A percentile compares a stretch with the other conserved stretches of the same genome.
phyloP scores from a whole-genome alignment of 2,329 filamentous ascomycete genomes.

The Grosmannia penicillata region DNA sequence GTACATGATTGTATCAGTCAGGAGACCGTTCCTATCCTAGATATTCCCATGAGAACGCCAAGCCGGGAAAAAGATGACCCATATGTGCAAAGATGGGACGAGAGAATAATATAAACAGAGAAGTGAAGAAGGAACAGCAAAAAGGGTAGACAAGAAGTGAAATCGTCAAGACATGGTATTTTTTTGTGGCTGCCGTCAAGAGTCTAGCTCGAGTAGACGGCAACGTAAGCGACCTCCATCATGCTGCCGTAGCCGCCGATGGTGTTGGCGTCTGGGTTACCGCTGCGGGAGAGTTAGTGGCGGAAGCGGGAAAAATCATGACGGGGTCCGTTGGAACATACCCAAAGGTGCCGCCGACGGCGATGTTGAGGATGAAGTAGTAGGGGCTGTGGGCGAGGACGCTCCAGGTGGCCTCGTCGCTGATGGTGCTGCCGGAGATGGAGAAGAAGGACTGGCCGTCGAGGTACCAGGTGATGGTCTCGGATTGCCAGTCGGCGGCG shows the following conservation, averaged over 20 bases:
- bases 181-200: no score
- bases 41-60: background rate
- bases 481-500: constrained; percentile 24
- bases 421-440: constrained; percentile 27
- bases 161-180: background rate
- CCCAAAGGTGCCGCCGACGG: constrained; percentile 33
- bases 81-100: background rate
- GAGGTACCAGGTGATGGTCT: constrained; percentile 31
- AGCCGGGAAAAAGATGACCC: background rate
- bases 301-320: no score
- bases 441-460: constrained; percentile 27
- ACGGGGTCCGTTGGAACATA: no score
- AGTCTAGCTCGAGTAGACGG: constrained; percentile 11
- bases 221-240: constrained; percentile 16
- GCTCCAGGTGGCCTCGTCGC: constrained; percentile 27
- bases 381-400: constrained; percentile 30
- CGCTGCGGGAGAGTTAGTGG: constrained; percentile 17
- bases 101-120: background rate
- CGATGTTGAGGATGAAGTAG: constrained; percentile 36
- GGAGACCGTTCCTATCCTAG: background rate
- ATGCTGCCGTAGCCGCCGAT: constrained; percentile 13
- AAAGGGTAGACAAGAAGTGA: background rate
- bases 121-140: background rate
- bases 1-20: background rate
- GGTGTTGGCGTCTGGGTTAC: constrained; percentile 23